Base-by-base conservation (phyloP, 2,329 filamentous ascomycete species). In the Exophiala mesophila region DNA sequence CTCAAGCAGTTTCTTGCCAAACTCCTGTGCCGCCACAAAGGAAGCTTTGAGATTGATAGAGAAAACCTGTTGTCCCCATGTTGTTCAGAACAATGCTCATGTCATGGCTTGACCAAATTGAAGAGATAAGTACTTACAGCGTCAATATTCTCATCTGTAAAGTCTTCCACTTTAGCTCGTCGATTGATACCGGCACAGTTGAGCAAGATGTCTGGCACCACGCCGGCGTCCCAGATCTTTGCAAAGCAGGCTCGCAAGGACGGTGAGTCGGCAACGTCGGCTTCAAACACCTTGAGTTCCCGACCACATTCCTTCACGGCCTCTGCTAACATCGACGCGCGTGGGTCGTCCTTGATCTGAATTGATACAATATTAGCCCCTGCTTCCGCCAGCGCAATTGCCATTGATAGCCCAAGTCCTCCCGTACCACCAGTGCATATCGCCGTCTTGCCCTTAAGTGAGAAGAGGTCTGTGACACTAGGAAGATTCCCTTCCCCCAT, bases 181-280 rank as follows among this genome's bases (percentile, higher is more conserved):
- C 80, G 74, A 63, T 94, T 88, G 59, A 94, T 88, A 19, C 88
- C 88, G 17, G 85, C 88, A 66, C 85, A 90, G 69, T 89, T 94
- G 56, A 94, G 69, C 8, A 94, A 76, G 57, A 94, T 85, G 59
- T 85, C 76, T 47, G 92, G 77, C 59, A 80, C 72, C 50, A 71
- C 63, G 3, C 65, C 65, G 39, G 64, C 58, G 30, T 55, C 57
- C 18, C 60, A 57, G 16, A 71, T 49, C 2, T 61, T 47, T 18
- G 65, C 62, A 16, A 69, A 58, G 29, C 68, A 63, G n/a, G 48
- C 54, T 41, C 64, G 61, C 28, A 70, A 60, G 3, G 62, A 55
- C 35, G 63, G 55, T 24, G 62, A 62, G 48, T 66, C 58, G 3
- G 63, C 62, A n/a, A 70, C 56, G 24, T 71, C 66, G 12, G 66